Evolutionary conservation across 1,284 basidiomycete genomes (phyloP).

Genomic region (Fomitopsis betulina): DNA sequence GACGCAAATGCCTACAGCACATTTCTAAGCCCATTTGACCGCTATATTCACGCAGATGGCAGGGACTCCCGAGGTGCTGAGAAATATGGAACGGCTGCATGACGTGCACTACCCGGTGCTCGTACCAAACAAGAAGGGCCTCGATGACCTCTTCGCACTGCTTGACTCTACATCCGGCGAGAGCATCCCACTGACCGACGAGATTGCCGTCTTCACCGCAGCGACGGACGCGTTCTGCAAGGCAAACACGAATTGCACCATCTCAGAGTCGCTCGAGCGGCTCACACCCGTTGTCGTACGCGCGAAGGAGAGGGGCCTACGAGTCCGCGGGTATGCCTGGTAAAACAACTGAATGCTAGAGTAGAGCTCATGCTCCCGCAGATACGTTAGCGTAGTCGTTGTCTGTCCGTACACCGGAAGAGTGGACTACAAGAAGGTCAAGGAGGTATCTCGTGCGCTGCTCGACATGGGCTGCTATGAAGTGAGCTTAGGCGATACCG

Average conservation of each 20-base stretch:
- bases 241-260: conserved; percentile 82
- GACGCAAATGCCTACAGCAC: conserved; percentile 19
- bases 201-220: conserved; percentile 88
- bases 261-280: conserved; percentile 67
- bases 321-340: conserved; percentile 49
- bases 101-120: conserved; percentile 78
- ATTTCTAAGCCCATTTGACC: too few species aligned
- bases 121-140: conserved; percentile 79
- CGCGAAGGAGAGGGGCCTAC: conserved; percentile 60
- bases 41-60: conserved; percentile 60
- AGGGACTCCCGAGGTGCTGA: conserved; percentile 72
- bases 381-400: conserved; percentile 84
- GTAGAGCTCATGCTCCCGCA: conserved; percentile 24
- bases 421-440: conserved; percentile 65
- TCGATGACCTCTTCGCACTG: conserved; percentile 61
- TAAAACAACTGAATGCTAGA: neutral
- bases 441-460: conserved; percentile 68
- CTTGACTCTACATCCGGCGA: conserved; percentile 31
- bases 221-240: conserved; percentile 85
- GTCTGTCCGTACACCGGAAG: conserved; percentile 84
- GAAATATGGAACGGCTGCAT: conserved; percentile 46
- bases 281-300: conserved; percentile 59
- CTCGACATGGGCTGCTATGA: conserved; percentile 94
- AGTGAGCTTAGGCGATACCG: conserved; percentile 89
- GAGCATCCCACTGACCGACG: conserved; percentile 54